Base-by-base conservation (phyloP, 805 yeast genomes). In the Yarrowia hollandica region DNA sequence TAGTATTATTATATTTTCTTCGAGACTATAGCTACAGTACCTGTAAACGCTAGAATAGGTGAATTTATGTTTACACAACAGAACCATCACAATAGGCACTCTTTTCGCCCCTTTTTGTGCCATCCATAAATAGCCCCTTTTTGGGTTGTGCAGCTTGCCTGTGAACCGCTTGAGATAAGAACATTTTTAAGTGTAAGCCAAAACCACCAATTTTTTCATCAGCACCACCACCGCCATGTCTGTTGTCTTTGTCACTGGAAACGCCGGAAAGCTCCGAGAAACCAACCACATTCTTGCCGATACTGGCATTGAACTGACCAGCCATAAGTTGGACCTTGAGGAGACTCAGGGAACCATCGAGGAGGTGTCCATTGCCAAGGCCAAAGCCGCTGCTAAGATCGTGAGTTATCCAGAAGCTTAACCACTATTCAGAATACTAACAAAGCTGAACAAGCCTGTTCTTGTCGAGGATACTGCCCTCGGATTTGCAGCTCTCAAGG, bases 391-490 rank as follows among this genome's bases (percentile, higher is more conserved):
- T 1, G 86, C 92, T 5, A 68, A 71, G 11, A 68, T 81, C 8
- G 70, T 84, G 25, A 58, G 71, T 64, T 16, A 11, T 15, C 10
- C 28, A 23, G 12, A 22, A 15, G 11, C 33, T 12, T 25, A 31
- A 44, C 15, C 33, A 6, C 14, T 18, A 19, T 10, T n/a, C 8
- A n/a, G 5, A 12, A 0, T 18, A 33, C 44, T 52, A 37, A 52
- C 33, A 7, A 50, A 70, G 72, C 72, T 82, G 3, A 69, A 76
- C 2, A 94, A 96, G 0, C 92, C 98, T 0, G 97, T 90, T 0
- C 77, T 94, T 60, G 97, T 91, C 3, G 99, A 94, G 69, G 99
- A 94, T 67, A 94, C 99, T 0, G 91, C 96, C 54, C 79, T 94
- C 35, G 88, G 86, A 4, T 94, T 87, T 72, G 80, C 80, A 52